phyloP scores from a whole-genome alignment of 148 eudicot genomes.

The Rhododendron molle region DNA sequence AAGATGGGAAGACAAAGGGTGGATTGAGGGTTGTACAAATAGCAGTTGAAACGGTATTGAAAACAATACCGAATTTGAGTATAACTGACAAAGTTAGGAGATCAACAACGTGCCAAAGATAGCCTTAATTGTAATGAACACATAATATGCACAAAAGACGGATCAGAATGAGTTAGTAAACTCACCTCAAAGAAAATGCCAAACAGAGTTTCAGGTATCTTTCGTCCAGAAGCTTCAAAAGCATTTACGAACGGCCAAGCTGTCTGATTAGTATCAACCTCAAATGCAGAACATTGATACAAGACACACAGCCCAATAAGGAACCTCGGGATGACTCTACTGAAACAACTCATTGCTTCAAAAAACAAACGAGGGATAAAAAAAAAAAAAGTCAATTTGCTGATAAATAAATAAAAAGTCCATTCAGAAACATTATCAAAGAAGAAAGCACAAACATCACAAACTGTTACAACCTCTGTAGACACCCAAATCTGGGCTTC shows the following conservation, averaged over 20 bases:
- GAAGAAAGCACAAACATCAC: neutral
- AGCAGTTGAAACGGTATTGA: neutral
- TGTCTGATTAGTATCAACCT: slow-evolving; percentile 42
- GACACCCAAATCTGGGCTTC: no score
- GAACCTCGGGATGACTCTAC: slow-evolving; percentile 26
- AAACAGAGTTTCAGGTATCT: slow-evolving; percentile 65
- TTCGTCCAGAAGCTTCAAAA: slow-evolving; percentile 32
- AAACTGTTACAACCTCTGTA: neutral
- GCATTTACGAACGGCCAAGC: slow-evolving; percentile 56
- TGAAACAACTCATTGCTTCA: slow-evolving; percentile 43
- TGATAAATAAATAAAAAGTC: no score
- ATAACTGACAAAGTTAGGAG: neutral
- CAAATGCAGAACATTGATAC: slow-evolving; percentile 32
- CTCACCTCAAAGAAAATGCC: slow-evolving; percentile 85
- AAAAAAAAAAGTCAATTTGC: neutral
- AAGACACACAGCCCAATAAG: slow-evolving; percentile 29
- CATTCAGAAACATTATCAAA: neutral
- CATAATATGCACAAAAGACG: neutral
- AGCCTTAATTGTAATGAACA: neutral
- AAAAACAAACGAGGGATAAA: neutral
- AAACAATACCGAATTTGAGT: neutral
- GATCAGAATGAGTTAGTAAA: slow-evolving; percentile 1
- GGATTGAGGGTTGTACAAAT: neutral
- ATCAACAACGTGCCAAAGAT: neutral
- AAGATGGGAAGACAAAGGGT: neutral